A percentile compares a stretch with the other conserved stretches of the same genome.
Conservation (phyloP, 257 asterid species). For the Gentiana straminea region DNA sequence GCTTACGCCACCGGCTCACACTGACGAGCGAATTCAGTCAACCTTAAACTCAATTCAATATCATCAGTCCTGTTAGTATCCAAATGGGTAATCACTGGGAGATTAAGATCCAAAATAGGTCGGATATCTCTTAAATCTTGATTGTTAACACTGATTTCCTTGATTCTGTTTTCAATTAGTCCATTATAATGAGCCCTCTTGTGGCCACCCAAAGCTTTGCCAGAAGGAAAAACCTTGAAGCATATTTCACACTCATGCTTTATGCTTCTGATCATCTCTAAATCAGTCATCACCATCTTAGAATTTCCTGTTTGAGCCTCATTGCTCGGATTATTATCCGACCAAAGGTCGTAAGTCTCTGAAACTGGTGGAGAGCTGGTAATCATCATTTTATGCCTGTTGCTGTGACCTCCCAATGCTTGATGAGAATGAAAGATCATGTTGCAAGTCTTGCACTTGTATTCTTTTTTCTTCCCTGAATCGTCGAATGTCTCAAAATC, state of each 20-base stretch:
- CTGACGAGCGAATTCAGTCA: slow-evolving; percentile 21
- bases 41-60: slow-evolving; percentile 29
- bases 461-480: slow-evolving; percentile 10
- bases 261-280: slow-evolving; percentile 15
- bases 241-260: slow-evolving; percentile 42
- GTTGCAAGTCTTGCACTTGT: slow-evolving; percentile 11
- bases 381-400: slow-evolving; percentile 11
- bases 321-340: slow-evolving; percentile 11
- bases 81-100: slow-evolving; percentile 20
- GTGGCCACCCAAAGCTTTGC: slow-evolving; percentile 86
- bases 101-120: slow-evolving; percentile 33
- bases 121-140: slow-evolving; percentile 18
- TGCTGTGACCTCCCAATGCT: slow-evolving; percentile 16
- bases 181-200: slow-evolving; percentile 61
- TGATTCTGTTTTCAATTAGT: slow-evolving; percentile 18
- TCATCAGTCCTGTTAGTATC: background rate
- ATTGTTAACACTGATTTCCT: slow-evolving; percentile 14
- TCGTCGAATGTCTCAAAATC: slow-evolving; percentile 15
- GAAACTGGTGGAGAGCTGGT: slow-evolving; percentile 3
- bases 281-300: slow-evolving; percentile 7
- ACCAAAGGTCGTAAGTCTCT: slow-evolving; percentile 1
- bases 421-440: slow-evolving; percentile 13
- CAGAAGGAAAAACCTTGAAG: slow-evolving; percentile 59
- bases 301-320: slow-evolving; percentile 2
- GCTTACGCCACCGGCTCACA: slow-evolving; percentile 20